A percentile compares a stretch with the other conserved stretches of the same genome.
Evolutionary conservation across 768 basidiomycete species (phyloP).

Genomic region (Pleurotus ostreatus): DNA sequence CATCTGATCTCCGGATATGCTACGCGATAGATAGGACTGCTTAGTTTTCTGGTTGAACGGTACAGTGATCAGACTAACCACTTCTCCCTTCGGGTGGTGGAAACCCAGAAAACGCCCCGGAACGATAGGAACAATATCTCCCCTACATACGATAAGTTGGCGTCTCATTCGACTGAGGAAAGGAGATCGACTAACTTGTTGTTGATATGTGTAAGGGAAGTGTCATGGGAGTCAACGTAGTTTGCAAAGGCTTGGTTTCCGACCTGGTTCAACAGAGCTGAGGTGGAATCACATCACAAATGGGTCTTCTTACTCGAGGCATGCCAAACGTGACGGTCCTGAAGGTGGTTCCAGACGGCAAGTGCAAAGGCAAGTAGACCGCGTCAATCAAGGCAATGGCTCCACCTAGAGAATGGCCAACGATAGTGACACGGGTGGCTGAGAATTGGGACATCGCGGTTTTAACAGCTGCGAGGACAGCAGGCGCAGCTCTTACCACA

Average conservation of each 20-base stretch:
- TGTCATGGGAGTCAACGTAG: conserved; percentile 48
- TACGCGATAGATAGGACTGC: not conserved
- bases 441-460: conserved; percentile 27
- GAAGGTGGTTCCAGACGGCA: conserved; percentile 31
- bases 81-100: conserved; percentile 43
- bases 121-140: conserved; percentile 37
- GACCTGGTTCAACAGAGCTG: conserved; percentile 18
- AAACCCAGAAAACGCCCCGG: conserved; percentile 39
- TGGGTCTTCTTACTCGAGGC: conserved; percentile 30
- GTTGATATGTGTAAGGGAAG: conserved; percentile 52
- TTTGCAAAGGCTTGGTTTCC: conserved; percentile 62
- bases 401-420: conserved; percentile 51
- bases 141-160: conserved; percentile 16
- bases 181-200: conserved; percentile 35
- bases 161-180: not conserved
- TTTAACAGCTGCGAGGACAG: conserved; percentile 37
- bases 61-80: conserved; percentile 11
- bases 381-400: conserved; percentile 54
- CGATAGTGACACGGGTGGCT: conserved; percentile 35
- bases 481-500: conserved; percentile 32
- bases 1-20: conserved; percentile 41
- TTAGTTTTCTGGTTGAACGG: no score
- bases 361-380: conserved; percentile 49
- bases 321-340: conserved; percentile 36
- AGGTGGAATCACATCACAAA: not conserved